phyloP scores from a whole-genome alignment of 2,329 filamentous ascomycete species.

The Fusarium nygamai region DNA sequence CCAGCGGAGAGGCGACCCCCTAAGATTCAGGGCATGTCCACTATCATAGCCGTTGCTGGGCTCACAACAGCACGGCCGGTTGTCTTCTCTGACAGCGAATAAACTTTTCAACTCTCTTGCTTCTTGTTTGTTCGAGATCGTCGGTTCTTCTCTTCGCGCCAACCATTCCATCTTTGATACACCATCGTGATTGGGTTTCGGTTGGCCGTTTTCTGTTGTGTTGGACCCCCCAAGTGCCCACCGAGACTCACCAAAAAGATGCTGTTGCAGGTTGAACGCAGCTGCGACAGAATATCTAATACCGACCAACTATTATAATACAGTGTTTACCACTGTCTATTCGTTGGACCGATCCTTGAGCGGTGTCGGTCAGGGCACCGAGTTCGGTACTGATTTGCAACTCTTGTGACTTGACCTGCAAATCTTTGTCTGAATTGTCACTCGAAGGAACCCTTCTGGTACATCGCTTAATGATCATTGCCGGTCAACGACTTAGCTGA shows the following conservation, averaged over 20 bases:
- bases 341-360: slow-evolving; percentile 11
- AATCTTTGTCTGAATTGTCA: slow-evolving; percentile 30
- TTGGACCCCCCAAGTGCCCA: slow-evolving; percentile 11
- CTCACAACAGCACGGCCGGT: neutral
- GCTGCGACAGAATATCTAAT: slow-evolving; percentile 20
- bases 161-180: slow-evolving; percentile 5
- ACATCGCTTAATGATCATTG: slow-evolving; percentile 10
- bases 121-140: slow-evolving; percentile 14
- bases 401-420: slow-evolving; percentile 14
- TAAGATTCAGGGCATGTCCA: slow-evolving; percentile 14
- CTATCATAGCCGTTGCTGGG: slow-evolving; percentile 8
- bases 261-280: slow-evolving; percentile 20
- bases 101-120: neutral
- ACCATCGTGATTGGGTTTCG: slow-evolving; percentile 13
- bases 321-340: slow-evolving; percentile 27
- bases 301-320: slow-evolving; percentile 6
- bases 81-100: slow-evolving; percentile 13
- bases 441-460: slow-evolving; percentile 16
- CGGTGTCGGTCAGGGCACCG: slow-evolving; percentile 30
- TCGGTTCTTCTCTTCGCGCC: slow-evolving; percentile 1
- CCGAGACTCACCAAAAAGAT: slow-evolving; percentile 21
- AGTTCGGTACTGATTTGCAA: slow-evolving; percentile 33
- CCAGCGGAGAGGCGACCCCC: slow-evolving; percentile 14
- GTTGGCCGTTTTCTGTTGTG: slow-evolving; percentile 15
- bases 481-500: slow-evolving; percentile 11